phyloP scores from a whole-genome alignment of 2,329 filamentous ascomycete genomes.

The Oidium heveae region DNA sequence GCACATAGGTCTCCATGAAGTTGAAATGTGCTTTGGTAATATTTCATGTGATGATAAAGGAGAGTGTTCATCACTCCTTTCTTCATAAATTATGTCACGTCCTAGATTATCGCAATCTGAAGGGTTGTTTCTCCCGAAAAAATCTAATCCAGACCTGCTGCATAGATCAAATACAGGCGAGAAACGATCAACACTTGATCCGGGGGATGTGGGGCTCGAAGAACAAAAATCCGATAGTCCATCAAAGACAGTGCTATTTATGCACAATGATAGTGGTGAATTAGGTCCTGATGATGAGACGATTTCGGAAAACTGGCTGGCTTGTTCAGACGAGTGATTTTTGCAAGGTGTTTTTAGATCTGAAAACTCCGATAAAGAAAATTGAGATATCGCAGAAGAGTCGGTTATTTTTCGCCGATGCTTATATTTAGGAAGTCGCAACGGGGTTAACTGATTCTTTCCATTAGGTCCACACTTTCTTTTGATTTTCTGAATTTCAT shows the following conservation, averaged over 20 bases:
- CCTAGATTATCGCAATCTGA: too few relatives aligned
- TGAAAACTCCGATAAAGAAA: constrained; percentile 25
- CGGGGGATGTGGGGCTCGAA: constrained; percentile 58
- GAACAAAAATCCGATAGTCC: constrained; percentile 33
- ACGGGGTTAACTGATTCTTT: constrained; percentile 33
- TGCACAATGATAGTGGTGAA: constrained; percentile 53
- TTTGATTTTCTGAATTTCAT: constrained; percentile 35
- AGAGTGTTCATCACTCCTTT: too few relatives aligned
- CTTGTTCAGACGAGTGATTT: constrained; percentile 39
- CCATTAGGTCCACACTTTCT: constrained; percentile 46
- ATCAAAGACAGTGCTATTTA: constrained; percentile 57
- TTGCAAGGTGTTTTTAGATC: constrained; percentile 17
- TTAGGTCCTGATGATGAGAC: constrained; percentile 50
- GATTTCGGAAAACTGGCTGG: constrained; percentile 35
- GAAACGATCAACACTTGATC: constrained; percentile 45
- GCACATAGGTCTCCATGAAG: constrained; percentile 8
- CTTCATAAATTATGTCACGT: too few relatives aligned
- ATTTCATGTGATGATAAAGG: too few relatives aligned
- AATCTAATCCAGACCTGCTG: constrained; percentile 7
- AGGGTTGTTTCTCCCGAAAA: not conserved
- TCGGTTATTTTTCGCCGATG: constrained; percentile 18
- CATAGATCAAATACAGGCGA: constrained; percentile 28
- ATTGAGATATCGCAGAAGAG: constrained; percentile 18
- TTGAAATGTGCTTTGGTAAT: too few relatives aligned
- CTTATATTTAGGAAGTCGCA: constrained; percentile 7